phyloP scores from a whole-genome alignment of 73 alveolate species.

The Paramecium biaurelia region DNA sequence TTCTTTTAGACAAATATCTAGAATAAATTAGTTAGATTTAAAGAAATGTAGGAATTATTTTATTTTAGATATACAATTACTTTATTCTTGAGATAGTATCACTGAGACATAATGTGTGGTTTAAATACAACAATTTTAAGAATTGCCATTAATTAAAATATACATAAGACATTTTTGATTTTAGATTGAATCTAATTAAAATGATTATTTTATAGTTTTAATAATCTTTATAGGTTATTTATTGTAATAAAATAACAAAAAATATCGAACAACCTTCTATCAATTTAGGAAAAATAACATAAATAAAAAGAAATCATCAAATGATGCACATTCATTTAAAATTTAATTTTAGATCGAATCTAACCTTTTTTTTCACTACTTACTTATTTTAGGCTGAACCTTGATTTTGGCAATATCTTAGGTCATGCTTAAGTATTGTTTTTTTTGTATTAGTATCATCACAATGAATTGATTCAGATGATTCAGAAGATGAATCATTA shows the following conservation, averaged over 20 bases:
- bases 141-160: background rate
- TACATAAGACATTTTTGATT: background rate
- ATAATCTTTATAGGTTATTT: background rate
- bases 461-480: background rate
- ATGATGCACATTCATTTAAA: background rate
- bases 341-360: conserved; percentile 10
- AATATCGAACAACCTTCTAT: background rate
- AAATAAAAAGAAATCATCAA: background rate
- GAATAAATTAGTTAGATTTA: no score
- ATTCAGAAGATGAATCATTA: background rate
- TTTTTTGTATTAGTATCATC: conserved; percentile 14
- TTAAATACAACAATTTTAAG: background rate
- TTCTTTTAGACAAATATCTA: no score
- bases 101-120: background rate
- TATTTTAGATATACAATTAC: no score
- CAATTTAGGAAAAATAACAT: background rate
- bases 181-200: background rate
- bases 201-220: background rate
- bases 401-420: background rate
- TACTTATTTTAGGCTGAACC: background rate
- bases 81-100: background rate
- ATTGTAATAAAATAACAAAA: background rate
- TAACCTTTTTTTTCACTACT: background rate
- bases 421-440: background rate
- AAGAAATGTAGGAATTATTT: no score